A percentile compares a stretch with the other conserved stretches of the same genome.
These are phyloP conservation scores for Allium sativum DNA, from an alignment of 106 monocot genomes.

Conservation along the genomic window DNA sequence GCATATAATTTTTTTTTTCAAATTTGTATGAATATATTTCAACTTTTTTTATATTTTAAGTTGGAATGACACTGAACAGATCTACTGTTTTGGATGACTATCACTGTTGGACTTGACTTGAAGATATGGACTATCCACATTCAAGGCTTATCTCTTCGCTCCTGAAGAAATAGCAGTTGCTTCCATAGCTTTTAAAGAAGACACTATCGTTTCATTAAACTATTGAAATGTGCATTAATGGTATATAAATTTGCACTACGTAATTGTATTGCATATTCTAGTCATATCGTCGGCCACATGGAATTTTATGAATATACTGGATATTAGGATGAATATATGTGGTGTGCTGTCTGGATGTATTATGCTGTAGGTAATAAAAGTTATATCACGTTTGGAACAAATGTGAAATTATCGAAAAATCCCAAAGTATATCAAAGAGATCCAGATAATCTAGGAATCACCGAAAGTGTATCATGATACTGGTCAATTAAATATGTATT, in stretches of 20 bases:
- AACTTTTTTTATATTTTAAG: conserved; percentile 2
- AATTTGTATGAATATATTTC: not conserved
- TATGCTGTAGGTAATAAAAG: conserved; percentile 50
- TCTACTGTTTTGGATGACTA: conserved; percentile 20
- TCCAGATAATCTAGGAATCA: conserved; percentile 17
- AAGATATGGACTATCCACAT: conserved; percentile 39
- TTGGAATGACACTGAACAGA: conserved; percentile 9
- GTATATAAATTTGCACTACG: conserved; percentile 30
- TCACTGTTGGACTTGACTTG: conserved; percentile 40
- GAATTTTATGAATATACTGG: conserved; percentile 44
- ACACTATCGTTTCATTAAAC: conserved; percentile 1
- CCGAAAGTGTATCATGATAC: conserved; percentile 29
- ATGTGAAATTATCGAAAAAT: conserved; percentile 21
- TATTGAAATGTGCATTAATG: conserved; percentile 20
- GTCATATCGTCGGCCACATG: not conserved
- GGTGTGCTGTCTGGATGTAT: conserved; percentile 42
- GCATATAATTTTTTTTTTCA: not conserved
- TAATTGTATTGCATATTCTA: conserved; percentile 15
- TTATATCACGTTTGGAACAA: conserved; percentile 22
- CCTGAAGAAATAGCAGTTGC: conserved; percentile 34
- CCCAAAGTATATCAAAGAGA: conserved; percentile 20
- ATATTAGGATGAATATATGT: conserved; percentile 54
- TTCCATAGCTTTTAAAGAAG: too few relatives aligned
- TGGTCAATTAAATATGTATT: conserved; percentile 31
- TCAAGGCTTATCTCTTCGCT: conserved; percentile 6